These are phyloP conservation scores for Gossypium gossypioides DNA, from an alignment of 441 rosid genomes.

Conservation along the genomic window DNA sequence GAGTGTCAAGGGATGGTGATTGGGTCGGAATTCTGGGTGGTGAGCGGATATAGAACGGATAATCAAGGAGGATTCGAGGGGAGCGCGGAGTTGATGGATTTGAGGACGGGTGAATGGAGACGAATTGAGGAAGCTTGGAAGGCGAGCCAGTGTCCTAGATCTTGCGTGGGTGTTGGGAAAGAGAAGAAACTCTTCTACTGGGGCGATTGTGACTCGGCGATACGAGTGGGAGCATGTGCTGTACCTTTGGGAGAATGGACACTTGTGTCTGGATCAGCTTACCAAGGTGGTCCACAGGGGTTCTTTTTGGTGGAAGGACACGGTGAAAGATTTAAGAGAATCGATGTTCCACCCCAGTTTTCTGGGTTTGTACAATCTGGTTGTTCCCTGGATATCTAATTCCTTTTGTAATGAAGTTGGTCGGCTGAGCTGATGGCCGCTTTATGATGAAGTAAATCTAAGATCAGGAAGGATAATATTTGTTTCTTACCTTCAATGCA, in stretches of 20 bases:
- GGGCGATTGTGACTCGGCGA: conserved; percentile 15
- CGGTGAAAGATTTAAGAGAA: conserved; percentile 20
- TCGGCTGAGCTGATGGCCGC: not conserved
- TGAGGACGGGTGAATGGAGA: conserved; percentile 31
- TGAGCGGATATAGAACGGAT: conserved; percentile 46
- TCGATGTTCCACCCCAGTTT: conserved; percentile 17
- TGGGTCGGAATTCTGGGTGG: conserved; percentile 40
- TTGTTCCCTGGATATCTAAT: conserved; percentile 34
- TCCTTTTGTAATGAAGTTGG: no score
- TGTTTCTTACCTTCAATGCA: no score
- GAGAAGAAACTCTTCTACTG: conserved; percentile 19
- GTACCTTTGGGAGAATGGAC: conserved; percentile 25
- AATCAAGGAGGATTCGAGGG: conserved; percentile 38
- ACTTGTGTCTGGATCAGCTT: conserved; percentile 29
- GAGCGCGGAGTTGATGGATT: conserved; percentile 29
- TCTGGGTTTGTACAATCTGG: conserved; percentile 34
- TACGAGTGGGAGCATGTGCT: conserved; percentile 26
- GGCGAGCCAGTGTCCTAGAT: conserved; percentile 30
- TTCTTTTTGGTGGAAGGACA: conserved; percentile 24
- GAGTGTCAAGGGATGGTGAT: conserved; percentile 39
- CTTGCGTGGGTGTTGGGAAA: conserved; percentile 19
- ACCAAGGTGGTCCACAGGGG: conserved; percentile 32
- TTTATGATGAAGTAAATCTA: not conserved
- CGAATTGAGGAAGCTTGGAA: conserved; percentile 34
- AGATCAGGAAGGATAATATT: no score